These are phyloP conservation scores for Saitozyma podzolica DNA, from an alignment of 768 basidiomycete genomes.

Conservation along the genomic window DNA sequence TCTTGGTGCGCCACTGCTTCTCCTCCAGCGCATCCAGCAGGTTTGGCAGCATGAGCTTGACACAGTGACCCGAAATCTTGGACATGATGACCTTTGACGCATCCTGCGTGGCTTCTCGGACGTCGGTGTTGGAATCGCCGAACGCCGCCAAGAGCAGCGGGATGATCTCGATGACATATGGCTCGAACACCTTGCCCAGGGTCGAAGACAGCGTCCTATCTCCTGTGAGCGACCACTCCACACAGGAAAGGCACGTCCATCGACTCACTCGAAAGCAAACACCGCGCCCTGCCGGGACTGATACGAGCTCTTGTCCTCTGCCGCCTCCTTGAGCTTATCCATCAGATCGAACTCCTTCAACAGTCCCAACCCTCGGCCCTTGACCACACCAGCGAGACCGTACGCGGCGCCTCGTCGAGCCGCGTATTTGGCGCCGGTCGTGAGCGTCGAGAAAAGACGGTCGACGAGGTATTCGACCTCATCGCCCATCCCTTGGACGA, in stretches of 20 bases:
- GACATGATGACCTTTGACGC: slow-evolving; percentile 93
- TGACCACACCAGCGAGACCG: slow-evolving; percentile 87
- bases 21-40: slow-evolving; percentile 89
- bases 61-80: slow-evolving; percentile 82
- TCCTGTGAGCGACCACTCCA: background rate
- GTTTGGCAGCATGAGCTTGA: slow-evolving; percentile 90
- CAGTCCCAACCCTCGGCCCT: slow-evolving; percentile 80
- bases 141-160: slow-evolving; percentile 80
- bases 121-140: slow-evolving; percentile 81
- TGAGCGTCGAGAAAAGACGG: slow-evolving; percentile 71
- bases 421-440: slow-evolving; percentile 81
- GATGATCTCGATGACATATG: slow-evolving; percentile 80
- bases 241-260: background rate
- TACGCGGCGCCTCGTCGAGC: slow-evolving; percentile 95
- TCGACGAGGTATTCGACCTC: slow-evolving; percentile 70
- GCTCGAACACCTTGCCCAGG: slow-evolving; percentile 88
- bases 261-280: slow-evolving; percentile 77
- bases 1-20: slow-evolving; percentile 96
- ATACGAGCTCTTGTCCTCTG: slow-evolving; percentile 85
- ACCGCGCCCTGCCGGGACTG: slow-evolving; percentile 89
- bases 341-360: slow-evolving; percentile 84
- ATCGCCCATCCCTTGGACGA: slow-evolving; percentile 70
- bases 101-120: slow-evolving; percentile 90
- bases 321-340: slow-evolving; percentile 66
- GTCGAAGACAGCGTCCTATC: slow-evolving; percentile 70